Evolutionary conservation across 768 basidiomycete species (phyloP).

Genomic region (Lyophyllum semitale): DNA sequence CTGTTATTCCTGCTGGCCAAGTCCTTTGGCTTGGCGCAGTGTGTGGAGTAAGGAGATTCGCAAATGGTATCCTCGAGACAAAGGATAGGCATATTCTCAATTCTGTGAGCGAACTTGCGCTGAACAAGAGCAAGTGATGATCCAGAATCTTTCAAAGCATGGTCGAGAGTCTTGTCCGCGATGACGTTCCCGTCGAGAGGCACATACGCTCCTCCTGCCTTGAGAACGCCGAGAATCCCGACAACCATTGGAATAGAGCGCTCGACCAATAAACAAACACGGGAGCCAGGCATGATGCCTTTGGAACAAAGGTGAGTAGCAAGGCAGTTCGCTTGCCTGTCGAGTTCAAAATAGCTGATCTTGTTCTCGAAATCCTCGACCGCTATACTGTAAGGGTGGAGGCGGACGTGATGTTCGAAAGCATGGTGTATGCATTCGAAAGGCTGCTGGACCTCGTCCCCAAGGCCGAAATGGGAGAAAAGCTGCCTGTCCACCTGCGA

Average conservation of each 20-base stretch:
- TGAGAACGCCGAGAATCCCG: slow-evolving; percentile 53
- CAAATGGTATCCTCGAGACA: slow-evolving; percentile 34
- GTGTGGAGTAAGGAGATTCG: slow-evolving; percentile 15
- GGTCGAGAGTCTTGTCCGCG: slow-evolving; percentile 51
- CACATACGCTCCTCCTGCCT: slow-evolving; percentile 58
- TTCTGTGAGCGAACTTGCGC: slow-evolving; percentile 38
- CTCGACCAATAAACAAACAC: slow-evolving; percentile 54
- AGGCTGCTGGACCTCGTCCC: background rate
- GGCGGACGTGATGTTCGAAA: slow-evolving; percentile 8
- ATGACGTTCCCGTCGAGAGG: slow-evolving; percentile 59
- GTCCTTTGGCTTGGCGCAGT: slow-evolving; percentile 39
- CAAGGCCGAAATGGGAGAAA: slow-evolving; percentile 7
- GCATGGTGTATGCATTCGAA: slow-evolving; percentile 8
- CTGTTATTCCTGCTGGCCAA: slow-evolving; percentile 38
- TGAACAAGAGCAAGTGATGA: slow-evolving; percentile 43
- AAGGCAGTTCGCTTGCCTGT: slow-evolving; percentile 45
- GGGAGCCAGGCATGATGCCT: slow-evolving; percentile 47
- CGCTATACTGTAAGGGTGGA: slow-evolving; percentile 5
- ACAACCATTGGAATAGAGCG: slow-evolving; percentile 54
- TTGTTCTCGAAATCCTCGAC: slow-evolving; percentile 47
- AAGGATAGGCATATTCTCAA: slow-evolving; percentile 26
- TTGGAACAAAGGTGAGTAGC: slow-evolving; percentile 40
- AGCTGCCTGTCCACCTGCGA: slow-evolving; percentile 4
- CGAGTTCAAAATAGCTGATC: slow-evolving; percentile 54
- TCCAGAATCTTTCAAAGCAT: slow-evolving; percentile 48